Evolutionary conservation across 2,329 filamentous ascomycete genomes (phyloP), one percentile per base, ranked within the genome.

Genomic region (Annulohypoxylon truncatum): DNA sequence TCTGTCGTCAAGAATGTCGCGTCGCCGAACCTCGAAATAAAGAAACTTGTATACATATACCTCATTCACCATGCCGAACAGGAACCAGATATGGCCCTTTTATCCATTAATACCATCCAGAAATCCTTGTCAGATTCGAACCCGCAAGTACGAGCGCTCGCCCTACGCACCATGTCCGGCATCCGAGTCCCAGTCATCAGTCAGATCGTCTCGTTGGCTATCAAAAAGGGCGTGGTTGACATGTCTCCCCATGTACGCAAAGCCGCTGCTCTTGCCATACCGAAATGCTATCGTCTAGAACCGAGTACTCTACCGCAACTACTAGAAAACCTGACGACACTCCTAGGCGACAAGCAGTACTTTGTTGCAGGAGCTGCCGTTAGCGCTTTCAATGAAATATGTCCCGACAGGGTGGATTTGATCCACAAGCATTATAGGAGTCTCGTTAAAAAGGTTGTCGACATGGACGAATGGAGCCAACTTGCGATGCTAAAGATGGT

Each of bases 381-480:
- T 2, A 89, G 90, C 35, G 92, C 96, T 0, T 97, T 96, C 74
- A 79, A 96, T 78, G 93, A 97, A 70, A 84, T 98, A 26, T 98
- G 95, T 71, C 94, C 96, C 0, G 91, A 96, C 13, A 85, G 92
- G 57, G 85, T 97, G 69, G 94, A 97, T 76, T 82, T 99, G 64
- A 89, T 99, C 71, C 96, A 99, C 79, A 90, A 91, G 70, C 92
- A 97, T 76, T 99, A 98, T 80, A 89, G 93, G 53, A 85, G 87
- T 33, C 82, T 99, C 68, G 90, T 97, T 68, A 92, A 89, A 78
- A 97, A 97, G 82, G 82, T 98, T 55, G 93, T 97, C 22, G 96
- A 99, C 77, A 99, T 99, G 96, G 96, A 99, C 75, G 96, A 99
- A 80, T 99, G 96, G 96, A 92, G 94, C 42, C 96, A 99, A 80